Conservation (phyloP, 1,139 yeast genomes). For the Dujonia santamariae region DNA sequence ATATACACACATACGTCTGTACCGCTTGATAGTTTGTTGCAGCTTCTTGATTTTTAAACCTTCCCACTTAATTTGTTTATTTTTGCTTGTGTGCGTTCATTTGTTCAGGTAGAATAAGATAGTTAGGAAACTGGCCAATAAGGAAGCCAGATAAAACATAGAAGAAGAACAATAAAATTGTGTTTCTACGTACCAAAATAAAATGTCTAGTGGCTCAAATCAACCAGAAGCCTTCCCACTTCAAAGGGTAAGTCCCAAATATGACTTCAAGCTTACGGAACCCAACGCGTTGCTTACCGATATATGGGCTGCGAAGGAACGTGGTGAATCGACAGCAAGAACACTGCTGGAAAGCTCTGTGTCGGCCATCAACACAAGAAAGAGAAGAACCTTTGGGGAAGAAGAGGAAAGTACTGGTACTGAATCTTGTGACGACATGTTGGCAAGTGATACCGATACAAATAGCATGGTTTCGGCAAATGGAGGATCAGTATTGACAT, state of each 20-base stretch:
- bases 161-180: too few relatives aligned
- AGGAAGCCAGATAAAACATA: too few relatives aligned
- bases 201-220: constrained; percentile 6
- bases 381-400: constrained; percentile 18
- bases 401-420: constrained; percentile 13
- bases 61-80: too few relatives aligned
- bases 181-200: too few relatives aligned
- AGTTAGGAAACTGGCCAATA: too few relatives aligned
- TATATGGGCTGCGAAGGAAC: constrained; percentile 28
- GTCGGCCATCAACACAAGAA: constrained; percentile 12
- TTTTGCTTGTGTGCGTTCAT: too few relatives aligned
- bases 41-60: too few relatives aligned
- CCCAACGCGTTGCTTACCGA: constrained; percentile 30
- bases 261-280: constrained; percentile 31
- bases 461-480: constrained; percentile 22
- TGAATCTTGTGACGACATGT: constrained; percentile 32
- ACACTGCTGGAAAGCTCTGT: background rate
- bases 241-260: constrained; percentile 24
- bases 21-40: too few relatives aligned
- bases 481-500: constrained; percentile 12
- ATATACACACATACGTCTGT: too few relatives aligned
- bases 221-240: constrained; percentile 37
- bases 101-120: too few relatives aligned
- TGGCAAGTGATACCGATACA: constrained; percentile 34
- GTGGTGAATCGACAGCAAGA: background rate